phyloP scores from a whole-genome alignment of 768 basidiomycete genomes.

The Termitomyces titanicus region DNA sequence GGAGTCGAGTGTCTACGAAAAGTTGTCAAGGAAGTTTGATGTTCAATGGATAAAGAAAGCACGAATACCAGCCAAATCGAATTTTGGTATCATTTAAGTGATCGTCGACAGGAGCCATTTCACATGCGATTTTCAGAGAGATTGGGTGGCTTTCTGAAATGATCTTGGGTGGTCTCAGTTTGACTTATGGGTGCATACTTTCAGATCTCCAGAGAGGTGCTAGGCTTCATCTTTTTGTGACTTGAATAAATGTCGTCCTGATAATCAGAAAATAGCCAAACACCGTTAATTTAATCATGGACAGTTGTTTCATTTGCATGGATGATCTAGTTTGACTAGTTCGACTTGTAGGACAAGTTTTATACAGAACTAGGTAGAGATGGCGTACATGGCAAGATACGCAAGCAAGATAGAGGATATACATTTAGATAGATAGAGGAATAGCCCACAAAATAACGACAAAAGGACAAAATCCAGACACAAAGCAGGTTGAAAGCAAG shows the following conservation, averaged over 20 bases:
- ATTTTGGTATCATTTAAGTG: too few species aligned
- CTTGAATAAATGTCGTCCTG: too few species aligned
- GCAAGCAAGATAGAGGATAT: not conserved
- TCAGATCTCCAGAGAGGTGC: too few species aligned
- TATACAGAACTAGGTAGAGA: not conserved
- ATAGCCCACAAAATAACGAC: not conserved
- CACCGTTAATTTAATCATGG: not conserved
- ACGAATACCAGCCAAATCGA: not conserved
- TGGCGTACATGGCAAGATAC: slow-evolving; percentile 1
- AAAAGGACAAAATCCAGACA: not conserved
- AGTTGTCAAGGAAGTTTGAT: not conserved
- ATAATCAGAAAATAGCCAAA: too few species aligned
- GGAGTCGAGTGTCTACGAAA: not conserved
- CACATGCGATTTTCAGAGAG: too few species aligned
- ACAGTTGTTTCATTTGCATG: too few species aligned
- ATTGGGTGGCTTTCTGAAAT: too few species aligned
- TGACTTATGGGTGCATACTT: too few species aligned
- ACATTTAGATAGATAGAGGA: not conserved
- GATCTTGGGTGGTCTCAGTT: too few species aligned
- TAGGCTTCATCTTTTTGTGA: too few species aligned
- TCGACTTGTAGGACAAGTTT: not conserved
- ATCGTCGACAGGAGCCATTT: not conserved
- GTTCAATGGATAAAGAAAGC: too few species aligned
- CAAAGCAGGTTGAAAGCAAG: not conserved
- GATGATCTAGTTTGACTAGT: not conserved